Base-by-base conservation (phyloP, 805 yeast genomes). In the Cyberlindnera euphorbiae region DNA sequence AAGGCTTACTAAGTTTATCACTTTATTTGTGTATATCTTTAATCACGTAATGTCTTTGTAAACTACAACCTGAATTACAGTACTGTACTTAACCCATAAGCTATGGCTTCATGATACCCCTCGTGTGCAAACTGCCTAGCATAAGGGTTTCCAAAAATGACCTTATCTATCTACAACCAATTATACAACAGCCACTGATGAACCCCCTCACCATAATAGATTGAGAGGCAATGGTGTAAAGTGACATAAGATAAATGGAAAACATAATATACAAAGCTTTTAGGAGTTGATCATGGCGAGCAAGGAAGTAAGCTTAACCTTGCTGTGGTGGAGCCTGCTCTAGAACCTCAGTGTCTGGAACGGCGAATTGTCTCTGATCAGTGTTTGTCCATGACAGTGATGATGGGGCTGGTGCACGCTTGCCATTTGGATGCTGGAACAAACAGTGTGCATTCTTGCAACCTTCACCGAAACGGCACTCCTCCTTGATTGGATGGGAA, bases 361-460 rank as follows among this genome's bases (percentile, higher is more conserved):
- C 83, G 1, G 94, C 94, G 68, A 83, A 85, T 32, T 75, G 69
- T 49, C 94, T 72, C 48, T 74, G 73, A 50, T 71, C 70, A 4
- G 83, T 76, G 18, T 67, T 50, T 8, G 59, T 56, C 55, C 53
- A 50, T 26, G 49, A 44, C 24, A 47, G 34, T 32, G 49, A 47
- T 11, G 45, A 36, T 5, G 31, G 44, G 12, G 50, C 44, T 24
- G 43, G 38, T 24, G 58, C 60, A 33, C 58, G 59, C 55, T 88
- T 71, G n/a, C 86, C 93, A 39, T 76, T 81, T 11, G 96, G 95
- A 60, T 88, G 97, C 50, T 70, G 71, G 62, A 68, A 88, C 46
- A 77, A 58, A 68, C 97, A 88, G 36, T 69, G 66, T 34, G 67
- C 67, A 58, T 85, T 86, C 49, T 70, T 75, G 63, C 97, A 88